Base-by-base conservation (phyloP, 2,329 filamentous ascomycete genomes). In the Verticillium tricorpus region DNA sequence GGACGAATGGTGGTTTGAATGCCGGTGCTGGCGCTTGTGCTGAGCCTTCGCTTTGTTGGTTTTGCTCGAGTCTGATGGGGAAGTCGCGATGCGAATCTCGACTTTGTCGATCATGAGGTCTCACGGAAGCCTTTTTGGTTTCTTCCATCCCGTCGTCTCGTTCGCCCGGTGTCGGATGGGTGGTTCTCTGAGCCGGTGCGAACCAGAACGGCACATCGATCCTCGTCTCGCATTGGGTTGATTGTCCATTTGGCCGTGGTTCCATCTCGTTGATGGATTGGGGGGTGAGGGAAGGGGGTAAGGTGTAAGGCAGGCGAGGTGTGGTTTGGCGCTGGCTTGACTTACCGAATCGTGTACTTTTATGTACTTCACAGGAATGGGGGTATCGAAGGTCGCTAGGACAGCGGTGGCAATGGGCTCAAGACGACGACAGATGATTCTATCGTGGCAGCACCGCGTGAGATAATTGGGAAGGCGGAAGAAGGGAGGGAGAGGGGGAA, bases 371-470 rank as follows among this genome's bases (percentile, higher is more conserved):
- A 22, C 19, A 50, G 40, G 8, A 22, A 19, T 22, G 40, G 19
- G 28, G 28, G 55, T 35, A 35, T 22, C 31, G 28, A 35, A 35
- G 32, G 15, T 58, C 35, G 56, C 56, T 58, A 58, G n/a, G 35
- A 40, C 56, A 58, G 56, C 56, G 56, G 56, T 40, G 22, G 25
- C 34, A 31, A 22, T 32, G 19, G 34, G 35, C 56, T 58, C 56
- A 50, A n/a, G 28, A 7, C 40, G 40, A 22, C 40, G 40, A 50
- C 12, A 50, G 40, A 4, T 50, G 40, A 9, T 45, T 58, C 57
- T 50, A 50, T 57, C 55, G 35, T 50, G 22, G 40, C 25, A 40
- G 57, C 57, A 32, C 57, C n/a, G 55, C 57, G 57, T 40, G 57
- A 56, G 54, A 56, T 25, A 17, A 56, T 32, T 34, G 54, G 32